These are phyloP conservation scores for Cnidoscolus chayamansa DNA, from an alignment of 441 rosid genomes.

Conservation along the genomic window DNA sequence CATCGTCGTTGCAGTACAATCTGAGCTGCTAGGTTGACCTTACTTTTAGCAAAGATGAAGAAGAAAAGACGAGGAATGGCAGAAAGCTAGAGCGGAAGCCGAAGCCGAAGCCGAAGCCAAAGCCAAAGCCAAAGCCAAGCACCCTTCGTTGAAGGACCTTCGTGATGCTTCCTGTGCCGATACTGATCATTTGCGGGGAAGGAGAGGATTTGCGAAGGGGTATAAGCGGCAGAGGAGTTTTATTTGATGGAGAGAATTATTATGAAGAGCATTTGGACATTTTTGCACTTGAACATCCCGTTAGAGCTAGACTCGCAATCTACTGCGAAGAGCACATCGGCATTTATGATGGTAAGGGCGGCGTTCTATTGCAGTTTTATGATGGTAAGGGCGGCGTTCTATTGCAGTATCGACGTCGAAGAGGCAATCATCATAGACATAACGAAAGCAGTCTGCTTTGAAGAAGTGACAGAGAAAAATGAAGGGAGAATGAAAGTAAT, in stretches of 20 bases:
- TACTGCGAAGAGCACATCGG: conserved; percentile 58
- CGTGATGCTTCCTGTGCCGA: conserved; percentile 9
- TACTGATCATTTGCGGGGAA: no score
- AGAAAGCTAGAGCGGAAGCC: conserved; percentile 4
- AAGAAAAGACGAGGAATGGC: conserved; percentile 37
- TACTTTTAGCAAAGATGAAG: conserved; percentile 22
- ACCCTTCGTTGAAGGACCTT: conserved; percentile 59
- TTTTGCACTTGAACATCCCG: conserved; percentile 30
- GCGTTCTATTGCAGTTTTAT: conserved; percentile 34
- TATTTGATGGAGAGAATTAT: no score
- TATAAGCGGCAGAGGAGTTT: no score
- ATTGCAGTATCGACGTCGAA: conserved; percentile 29
- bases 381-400: no score
- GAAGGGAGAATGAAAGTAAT: no score
- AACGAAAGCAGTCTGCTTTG: conserved; percentile 39
- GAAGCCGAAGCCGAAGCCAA: not conserved
- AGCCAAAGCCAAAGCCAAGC: conserved; percentile 30
- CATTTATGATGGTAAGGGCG: conserved; percentile 76
- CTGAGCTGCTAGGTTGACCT: conserved; percentile 1
- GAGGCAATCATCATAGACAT: conserved; percentile 53
- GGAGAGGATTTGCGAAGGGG: no score
- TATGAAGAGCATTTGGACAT: conserved; percentile 47
- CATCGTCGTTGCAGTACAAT: not conserved
- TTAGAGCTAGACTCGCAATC: conserved; percentile 33
- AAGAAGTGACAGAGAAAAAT: no score